Evolutionary conservation across 1,284 basidiomycete genomes (phyloP).

Genomic region (Tilletiaria anomala): DNA sequence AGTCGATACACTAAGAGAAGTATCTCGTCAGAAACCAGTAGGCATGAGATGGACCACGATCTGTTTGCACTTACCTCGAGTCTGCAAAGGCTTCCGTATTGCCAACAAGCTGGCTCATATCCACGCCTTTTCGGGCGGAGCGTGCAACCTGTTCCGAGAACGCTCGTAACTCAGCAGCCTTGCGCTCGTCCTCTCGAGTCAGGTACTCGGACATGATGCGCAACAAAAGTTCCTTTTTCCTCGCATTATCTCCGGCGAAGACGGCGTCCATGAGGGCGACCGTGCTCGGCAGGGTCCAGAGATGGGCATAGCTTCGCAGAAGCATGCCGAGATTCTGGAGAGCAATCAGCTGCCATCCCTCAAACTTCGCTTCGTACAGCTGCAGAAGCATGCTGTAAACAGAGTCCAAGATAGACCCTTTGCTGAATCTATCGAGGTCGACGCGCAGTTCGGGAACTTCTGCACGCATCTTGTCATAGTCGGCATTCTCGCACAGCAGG

Average conservation of each 20-base stretch:
- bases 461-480: conserved; percentile 63
- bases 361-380: conserved; percentile 53
- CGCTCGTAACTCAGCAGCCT: conserved; percentile 14
- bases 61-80: conserved; percentile 61
- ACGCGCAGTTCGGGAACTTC: conserved; percentile 15
- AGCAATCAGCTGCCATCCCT: conserved; percentile 50
- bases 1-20: conserved; percentile 54
- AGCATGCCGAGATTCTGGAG: conserved; percentile 70
- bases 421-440: conserved; percentile 52
- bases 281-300: conserved; percentile 66
- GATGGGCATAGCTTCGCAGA: conserved; percentile 74
- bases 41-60: too few species aligned
- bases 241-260: conserved; percentile 56
- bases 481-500: conserved; percentile 69
- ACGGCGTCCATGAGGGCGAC: conserved; percentile 76
- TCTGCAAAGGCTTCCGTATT: conserved; percentile 88
- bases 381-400: conserved; percentile 59
- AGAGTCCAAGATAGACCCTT: conserved; percentile 64
- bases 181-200: conserved; percentile 12
- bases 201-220: conserved; percentile 65
- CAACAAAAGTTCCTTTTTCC: conserved; percentile 58
- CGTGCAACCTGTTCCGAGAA: too few species aligned
- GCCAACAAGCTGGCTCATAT: conserved; percentile 79
- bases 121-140: too few species aligned
- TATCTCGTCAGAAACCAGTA: neutral